A percentile compares a stretch with the other conserved stretches of the same genome.
Evolutionary conservation across 164 flowering plant genomes (phyloP).

Genomic region (Houttuynia cordata): DNA sequence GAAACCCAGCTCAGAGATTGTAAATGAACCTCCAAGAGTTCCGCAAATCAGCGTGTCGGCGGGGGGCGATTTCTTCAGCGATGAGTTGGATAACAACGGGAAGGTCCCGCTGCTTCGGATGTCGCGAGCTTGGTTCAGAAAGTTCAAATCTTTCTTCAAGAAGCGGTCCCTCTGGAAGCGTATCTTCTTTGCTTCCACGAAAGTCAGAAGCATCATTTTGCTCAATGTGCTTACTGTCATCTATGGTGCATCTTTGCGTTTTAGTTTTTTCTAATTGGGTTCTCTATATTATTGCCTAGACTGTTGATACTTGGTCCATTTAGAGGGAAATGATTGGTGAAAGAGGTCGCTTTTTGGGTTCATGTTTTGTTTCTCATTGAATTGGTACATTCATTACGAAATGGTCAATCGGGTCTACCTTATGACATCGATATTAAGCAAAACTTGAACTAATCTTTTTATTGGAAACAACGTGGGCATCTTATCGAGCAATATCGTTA

Average conservation of each 20-base stretch:
- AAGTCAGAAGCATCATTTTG: slow-evolving; percentile 63
- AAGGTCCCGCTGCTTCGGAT: neutral
- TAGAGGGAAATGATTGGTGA: no score
- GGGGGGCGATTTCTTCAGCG: neutral
- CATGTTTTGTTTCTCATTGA: neutral
- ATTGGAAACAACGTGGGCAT: neutral
- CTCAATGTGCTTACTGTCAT: slow-evolving; percentile 58
- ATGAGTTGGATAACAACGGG: neutral
- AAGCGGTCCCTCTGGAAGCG: slow-evolving; percentile 48
- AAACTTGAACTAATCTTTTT: no score
- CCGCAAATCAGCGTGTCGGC: slow-evolving; percentile 2
- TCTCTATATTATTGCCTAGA: no score
- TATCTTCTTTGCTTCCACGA: slow-evolving; percentile 53
- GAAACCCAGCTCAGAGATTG: slow-evolving; percentile 1
- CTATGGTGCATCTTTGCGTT: slow-evolving; percentile 32
- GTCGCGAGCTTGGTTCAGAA: neutral
- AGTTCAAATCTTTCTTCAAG: slow-evolving; percentile 14
- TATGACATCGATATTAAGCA: neutral
- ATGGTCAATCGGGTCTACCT: neutral
- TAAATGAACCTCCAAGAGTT: neutral
- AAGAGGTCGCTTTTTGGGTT: neutral
- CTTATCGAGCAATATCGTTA: neutral
- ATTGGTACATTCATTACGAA: neutral
- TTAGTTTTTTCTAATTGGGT: neutral
- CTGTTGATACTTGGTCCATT: no score